Percentiles rank a stretch among this genome's conserved stretches.
Evolutionary conservation across 73 alveolate genomes (phyloP).

Genomic region (Strombidium stylifer): DNA sequence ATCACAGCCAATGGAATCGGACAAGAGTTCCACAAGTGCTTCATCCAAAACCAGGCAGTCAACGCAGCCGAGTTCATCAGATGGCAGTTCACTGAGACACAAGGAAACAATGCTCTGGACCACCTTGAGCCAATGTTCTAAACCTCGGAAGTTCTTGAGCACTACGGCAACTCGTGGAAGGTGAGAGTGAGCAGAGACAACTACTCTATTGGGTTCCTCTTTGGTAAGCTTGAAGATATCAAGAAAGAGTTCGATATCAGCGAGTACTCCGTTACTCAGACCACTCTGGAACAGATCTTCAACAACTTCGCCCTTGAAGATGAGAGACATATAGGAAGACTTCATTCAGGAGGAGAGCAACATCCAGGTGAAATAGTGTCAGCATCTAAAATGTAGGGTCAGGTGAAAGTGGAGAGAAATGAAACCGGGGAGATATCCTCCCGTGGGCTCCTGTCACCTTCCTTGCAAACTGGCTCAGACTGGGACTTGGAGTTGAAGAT

Average conservation of each 20-base stretch:
- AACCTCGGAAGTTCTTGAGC: slow-evolving; percentile 48
- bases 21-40: too few relatives aligned
- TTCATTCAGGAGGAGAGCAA: too few relatives aligned
- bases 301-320: slow-evolving; percentile 72
- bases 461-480: too few relatives aligned
- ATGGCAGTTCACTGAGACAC: slow-evolving; percentile 40
- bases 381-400: too few relatives aligned
- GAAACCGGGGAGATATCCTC: too few relatives aligned
- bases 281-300: slow-evolving; percentile 91
- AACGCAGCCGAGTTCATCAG: slow-evolving; percentile 20
- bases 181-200: slow-evolving; percentile 59
- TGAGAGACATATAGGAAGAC: too few relatives aligned
- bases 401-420: too few relatives aligned
- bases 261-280: slow-evolving; percentile 63
- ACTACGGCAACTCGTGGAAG: slow-evolving; percentile 47
- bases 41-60: too few relatives aligned
- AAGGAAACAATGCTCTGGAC: slow-evolving; percentile 1
- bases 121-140: slow-evolving; percentile 20
- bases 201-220: slow-evolving; percentile 79
- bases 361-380: too few relatives aligned
- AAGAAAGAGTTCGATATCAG: slow-evolving; percentile 58
- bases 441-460: too few relatives aligned
- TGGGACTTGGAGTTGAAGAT: too few relatives aligned
- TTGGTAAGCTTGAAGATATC: slow-evolving; percentile 80
- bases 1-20: too few relatives aligned